A percentile compares a stretch with the other conserved stretches of the same genome.
Conservation (phyloP, 208 protist species). For the Trypanosoma melophagium region DNA sequence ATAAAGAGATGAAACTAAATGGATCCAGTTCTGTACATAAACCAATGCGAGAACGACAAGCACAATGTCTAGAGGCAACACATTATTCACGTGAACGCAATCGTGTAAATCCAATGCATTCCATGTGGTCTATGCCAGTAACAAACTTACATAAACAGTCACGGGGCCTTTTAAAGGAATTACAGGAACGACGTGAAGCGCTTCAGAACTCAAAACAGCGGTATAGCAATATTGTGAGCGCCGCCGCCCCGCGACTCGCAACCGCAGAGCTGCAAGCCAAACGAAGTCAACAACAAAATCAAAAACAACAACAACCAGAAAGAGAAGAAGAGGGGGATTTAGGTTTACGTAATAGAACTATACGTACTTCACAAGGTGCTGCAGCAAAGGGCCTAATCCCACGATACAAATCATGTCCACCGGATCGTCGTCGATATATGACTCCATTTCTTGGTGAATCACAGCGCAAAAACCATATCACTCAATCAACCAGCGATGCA, state of each 20-base stretch:
- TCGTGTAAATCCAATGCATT: neutral
- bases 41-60: too few species aligned
- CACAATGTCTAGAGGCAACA: neutral
- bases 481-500: too few species aligned
- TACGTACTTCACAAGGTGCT: neutral
- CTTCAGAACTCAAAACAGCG: neutral
- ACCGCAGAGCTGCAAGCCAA: slow-evolving; percentile 5
- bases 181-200: neutral
- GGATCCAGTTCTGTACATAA: neutral
- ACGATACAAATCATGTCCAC: neutral
- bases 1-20: neutral
- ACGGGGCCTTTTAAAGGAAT: slow-evolving; percentile 2
- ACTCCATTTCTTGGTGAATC: too few species aligned
- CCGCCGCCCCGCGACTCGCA: slow-evolving; percentile 2
- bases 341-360: neutral
- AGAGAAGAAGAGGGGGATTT: neutral
- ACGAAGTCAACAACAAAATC: neutral
- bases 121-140: neutral
- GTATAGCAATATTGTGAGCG: neutral
- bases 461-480: too few species aligned
- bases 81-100: neutral
- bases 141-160: neutral
- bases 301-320: neutral
- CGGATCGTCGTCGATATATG: neutral
- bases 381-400: neutral